Evolutionary conservation across 176 grass and related monocot species (phyloP).

Genomic region (Eleusine coracana): DNA sequence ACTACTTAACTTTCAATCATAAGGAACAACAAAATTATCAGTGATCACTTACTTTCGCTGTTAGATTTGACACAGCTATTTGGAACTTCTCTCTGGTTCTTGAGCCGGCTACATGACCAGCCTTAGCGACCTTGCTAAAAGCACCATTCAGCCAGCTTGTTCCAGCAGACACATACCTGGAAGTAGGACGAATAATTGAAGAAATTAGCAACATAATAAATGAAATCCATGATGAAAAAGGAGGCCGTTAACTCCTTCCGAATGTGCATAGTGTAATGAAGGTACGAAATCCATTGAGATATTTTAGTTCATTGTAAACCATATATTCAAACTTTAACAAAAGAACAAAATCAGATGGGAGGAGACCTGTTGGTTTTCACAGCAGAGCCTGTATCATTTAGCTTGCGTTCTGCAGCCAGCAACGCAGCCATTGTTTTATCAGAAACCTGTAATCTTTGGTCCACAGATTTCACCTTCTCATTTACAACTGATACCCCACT

Average conservation of each 20-base stretch:
- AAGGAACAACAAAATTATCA: slow-evolving; percentile 25
- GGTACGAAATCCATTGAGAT: neutral
- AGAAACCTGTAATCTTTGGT: slow-evolving; percentile 89
- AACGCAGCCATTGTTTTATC: slow-evolving; percentile 91
- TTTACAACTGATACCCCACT: slow-evolving; percentile 85
- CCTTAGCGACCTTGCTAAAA: slow-evolving; percentile 80
- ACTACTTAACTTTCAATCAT: slow-evolving; percentile 1
- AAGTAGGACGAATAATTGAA: slow-evolving; percentile 25
- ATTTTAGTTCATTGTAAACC: slow-evolving; percentile 11
- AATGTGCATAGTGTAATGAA: neutral
- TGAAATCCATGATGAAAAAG: neutral
- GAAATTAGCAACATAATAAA: slow-evolving; percentile 33
- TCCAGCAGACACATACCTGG: slow-evolving; percentile 94
- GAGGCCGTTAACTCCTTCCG: neutral
- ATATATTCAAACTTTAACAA: slow-evolving; percentile 16
- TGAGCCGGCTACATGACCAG: slow-evolving; percentile 76
- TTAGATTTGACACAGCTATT: slow-evolving; percentile 83
- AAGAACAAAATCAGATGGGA: slow-evolving; percentile 11
- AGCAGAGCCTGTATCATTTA: slow-evolving; percentile 92
- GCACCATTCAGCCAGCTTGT: slow-evolving; percentile 95
- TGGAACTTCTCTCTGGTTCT: slow-evolving; percentile 99
- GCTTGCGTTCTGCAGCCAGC: slow-evolving; percentile 80
- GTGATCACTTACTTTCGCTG: slow-evolving; percentile 69
- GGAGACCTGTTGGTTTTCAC: slow-evolving; percentile 88
- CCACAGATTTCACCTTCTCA: slow-evolving; percentile 90